Percentiles rank a stretch among this genome's conserved stretches.
phyloP scores from a whole-genome alignment of 1,284 basidiomycete species.

The Ceratobasidium sp. region DNA sequence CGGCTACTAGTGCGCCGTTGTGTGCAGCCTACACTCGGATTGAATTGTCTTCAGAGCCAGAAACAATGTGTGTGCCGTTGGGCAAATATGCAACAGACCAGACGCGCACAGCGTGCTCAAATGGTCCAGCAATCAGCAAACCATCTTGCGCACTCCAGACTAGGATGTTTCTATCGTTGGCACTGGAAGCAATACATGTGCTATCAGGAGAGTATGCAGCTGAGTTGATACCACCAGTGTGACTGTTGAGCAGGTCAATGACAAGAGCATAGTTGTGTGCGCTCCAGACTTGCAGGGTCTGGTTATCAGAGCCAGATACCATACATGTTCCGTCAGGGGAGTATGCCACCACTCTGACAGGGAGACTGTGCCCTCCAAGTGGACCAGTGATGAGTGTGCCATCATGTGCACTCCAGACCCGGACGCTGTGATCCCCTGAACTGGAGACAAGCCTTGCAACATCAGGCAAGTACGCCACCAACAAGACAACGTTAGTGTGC shows the following conservation, averaged over 20 bases:
- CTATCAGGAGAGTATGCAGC: background rate
- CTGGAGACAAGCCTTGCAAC: too few relatives aligned
- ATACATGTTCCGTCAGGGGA: background rate
- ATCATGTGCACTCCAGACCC: background rate
- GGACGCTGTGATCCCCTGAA: background rate
- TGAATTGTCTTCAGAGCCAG: background rate
- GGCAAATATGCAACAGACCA: background rate
- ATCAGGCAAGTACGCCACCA: too few relatives aligned
- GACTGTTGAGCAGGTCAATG: background rate
- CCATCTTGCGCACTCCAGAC: background rate
- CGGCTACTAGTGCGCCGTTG: background rate
- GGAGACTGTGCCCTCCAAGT: background rate
- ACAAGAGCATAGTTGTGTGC: background rate
- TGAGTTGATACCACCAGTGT: background rate
- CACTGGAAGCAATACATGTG: background rate
- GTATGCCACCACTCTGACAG: background rate
- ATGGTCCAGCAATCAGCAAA: background rate
- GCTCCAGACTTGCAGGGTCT: background rate
- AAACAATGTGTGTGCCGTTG: background rate
- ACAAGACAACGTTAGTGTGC: too few relatives aligned
- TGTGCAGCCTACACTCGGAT: background rate
- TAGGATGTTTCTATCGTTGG: background rate
- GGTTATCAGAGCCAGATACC: background rate
- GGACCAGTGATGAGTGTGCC: background rate
- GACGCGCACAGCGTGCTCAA: background rate